Percentiles rank a stretch among this genome's conserved stretches.
Conservation (phyloP, 1,284 basidiomycete species). For the Coniophora puteana region DNA sequence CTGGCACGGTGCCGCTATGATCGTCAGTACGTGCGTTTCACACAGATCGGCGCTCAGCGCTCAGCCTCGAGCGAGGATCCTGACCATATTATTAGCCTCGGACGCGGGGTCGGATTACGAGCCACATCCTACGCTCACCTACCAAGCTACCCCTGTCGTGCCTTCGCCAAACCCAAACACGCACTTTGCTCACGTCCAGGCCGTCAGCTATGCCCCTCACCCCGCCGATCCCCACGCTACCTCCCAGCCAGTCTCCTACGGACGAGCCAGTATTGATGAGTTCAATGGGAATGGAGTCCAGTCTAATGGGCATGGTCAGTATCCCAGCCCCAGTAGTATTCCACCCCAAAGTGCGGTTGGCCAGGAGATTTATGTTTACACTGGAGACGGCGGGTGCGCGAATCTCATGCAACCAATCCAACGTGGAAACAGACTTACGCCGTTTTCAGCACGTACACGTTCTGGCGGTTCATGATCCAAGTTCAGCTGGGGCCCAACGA, state of each 20-base stretch:
- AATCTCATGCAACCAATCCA: not conserved
- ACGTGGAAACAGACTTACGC: conserved; percentile 1
- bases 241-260: conserved; percentile 14
- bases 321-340: conserved; percentile 34
- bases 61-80: no score
- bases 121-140: conserved; percentile 71
- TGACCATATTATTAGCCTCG: conserved; percentile 53
- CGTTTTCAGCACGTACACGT: conserved; percentile 69
- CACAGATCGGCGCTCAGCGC: conserved; percentile 6
- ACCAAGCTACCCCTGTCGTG: conserved; percentile 70
- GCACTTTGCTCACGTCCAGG: conserved; percentile 21
- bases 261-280: conserved; percentile 7
- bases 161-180: conserved; percentile 14
- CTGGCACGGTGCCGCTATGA: conserved; percentile 86
- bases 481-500: conserved; percentile 74
- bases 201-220: conserved; percentile 69
- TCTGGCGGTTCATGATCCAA: conserved; percentile 92
- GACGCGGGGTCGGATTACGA: conserved; percentile 81
- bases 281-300: conserved; percentile 23
- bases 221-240: conserved; percentile 66
- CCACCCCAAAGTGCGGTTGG: conserved; percentile 56
- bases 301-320: conserved; percentile 17
- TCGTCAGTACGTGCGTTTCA: conserved; percentile 62
- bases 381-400: conserved; percentile 58
- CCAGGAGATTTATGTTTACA: conserved; percentile 81